Evolutionary conservation across 768 basidiomycete genomes (phyloP).

Genomic region (Chlorophyllum brunneum): DNA sequence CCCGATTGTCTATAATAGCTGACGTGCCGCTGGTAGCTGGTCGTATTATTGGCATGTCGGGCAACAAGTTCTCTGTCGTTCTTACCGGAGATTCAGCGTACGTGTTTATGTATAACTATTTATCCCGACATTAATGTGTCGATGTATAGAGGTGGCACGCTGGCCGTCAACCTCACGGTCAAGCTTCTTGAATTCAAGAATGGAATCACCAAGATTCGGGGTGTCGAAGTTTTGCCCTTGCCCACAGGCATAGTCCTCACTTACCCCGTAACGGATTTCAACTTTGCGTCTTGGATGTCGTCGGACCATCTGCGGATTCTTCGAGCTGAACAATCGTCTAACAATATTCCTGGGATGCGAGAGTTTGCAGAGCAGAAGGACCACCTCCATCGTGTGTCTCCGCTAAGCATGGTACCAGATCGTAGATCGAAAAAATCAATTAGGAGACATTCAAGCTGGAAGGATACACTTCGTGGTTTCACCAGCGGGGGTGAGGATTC

Average conservation of each 20-base stretch:
- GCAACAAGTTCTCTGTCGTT: constrained; percentile 72
- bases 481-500: constrained; percentile 35
- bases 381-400: constrained; percentile 85
- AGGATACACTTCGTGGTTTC: constrained; percentile 49
- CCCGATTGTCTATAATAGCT: neutral
- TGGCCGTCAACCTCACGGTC: constrained; percentile 81
- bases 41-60: constrained; percentile 81
- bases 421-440: constrained; percentile 46
- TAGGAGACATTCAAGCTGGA: constrained; percentile 56
- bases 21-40: constrained; percentile 48
- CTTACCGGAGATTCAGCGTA: constrained; percentile 97
- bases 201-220: constrained; percentile 27
- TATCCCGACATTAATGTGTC: neutral
- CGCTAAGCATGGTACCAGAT: constrained; percentile 88
- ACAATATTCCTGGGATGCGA: constrained; percentile 69
- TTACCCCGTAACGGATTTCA: constrained; percentile 94
- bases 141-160: constrained; percentile 79
- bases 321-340: constrained; percentile 82
- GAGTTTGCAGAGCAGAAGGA: constrained; percentile 78
- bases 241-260: constrained; percentile 84
- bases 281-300: constrained; percentile 97
- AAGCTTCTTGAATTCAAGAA: constrained; percentile 72
- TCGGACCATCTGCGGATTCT: constrained; percentile 79
- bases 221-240: constrained; percentile 47
- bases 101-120: constrained; percentile 28